Percentiles rank a stretch among this genome's conserved stretches.
phyloP scores from a whole-genome alignment of 2,329 filamentous ascomycete genomes.

The Colletotrichum orchidophilum region DNA sequence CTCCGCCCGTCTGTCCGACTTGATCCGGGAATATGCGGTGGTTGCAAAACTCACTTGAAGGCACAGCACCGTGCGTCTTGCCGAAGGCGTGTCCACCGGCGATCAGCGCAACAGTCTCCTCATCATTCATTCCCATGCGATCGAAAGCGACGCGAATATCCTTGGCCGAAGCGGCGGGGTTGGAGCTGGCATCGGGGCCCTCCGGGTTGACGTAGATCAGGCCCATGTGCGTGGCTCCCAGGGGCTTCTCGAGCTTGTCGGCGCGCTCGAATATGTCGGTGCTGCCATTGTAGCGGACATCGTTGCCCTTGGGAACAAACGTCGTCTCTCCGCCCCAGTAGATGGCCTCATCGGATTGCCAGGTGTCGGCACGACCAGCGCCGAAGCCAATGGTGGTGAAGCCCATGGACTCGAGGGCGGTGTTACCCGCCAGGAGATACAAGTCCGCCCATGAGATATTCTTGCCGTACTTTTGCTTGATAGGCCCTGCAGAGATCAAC shows the following conservation, averaged over 20 bases:
- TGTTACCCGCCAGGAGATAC: slow-evolving; percentile 76
- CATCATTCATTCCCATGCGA: slow-evolving; percentile 86
- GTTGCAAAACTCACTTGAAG: slow-evolving; percentile 14
- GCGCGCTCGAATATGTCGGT: slow-evolving; percentile 31
- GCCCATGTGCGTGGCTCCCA: slow-evolving; percentile 77
- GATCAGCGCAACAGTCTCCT: slow-evolving; percentile 83
- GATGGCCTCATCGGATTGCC: slow-evolving; percentile 78
- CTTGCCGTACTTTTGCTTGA: slow-evolving; percentile 87
- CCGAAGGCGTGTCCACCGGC: slow-evolving; percentile 82
- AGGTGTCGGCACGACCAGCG: slow-evolving; percentile 76
- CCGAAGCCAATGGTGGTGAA: slow-evolving; percentile 79
- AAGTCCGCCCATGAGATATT: slow-evolving; percentile 86
- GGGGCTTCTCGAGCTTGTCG: slow-evolving; percentile 66
- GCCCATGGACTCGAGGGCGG: slow-evolving; percentile 81
- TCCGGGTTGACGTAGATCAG: slow-evolving; percentile 87
- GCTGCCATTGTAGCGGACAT: slow-evolving; percentile 69
- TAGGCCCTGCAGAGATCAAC: slow-evolving; percentile 52
- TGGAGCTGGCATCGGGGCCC: slow-evolving; percentile 77
- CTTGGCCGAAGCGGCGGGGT: slow-evolving; percentile 72
- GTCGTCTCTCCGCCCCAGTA: slow-evolving; percentile 82
- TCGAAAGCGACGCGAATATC: slow-evolving; percentile 81
- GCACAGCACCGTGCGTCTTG: slow-evolving; percentile 80
- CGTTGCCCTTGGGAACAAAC: slow-evolving; percentile 73
- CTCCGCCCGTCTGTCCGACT: neutral
- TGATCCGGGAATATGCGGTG: neutral